Evolutionary conservation across 495 filamentous ascomycete species (phyloP).

Genomic region (Aspergillus homomorphus): DNA sequence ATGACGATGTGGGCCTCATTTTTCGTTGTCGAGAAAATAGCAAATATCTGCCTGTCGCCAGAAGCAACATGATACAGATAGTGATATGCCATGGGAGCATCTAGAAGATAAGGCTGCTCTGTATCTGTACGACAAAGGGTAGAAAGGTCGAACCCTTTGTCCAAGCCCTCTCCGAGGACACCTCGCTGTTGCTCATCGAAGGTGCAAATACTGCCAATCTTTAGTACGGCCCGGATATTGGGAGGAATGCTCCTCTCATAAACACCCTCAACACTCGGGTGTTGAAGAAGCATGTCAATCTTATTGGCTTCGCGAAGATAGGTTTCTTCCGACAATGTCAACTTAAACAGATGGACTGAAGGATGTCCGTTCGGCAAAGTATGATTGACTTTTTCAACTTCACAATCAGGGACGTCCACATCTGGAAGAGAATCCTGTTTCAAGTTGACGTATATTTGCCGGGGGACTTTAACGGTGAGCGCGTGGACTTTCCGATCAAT

Average conservation of each 20-base stretch:
- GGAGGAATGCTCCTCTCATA: conserved; percentile 92
- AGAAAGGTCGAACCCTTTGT: conserved; percentile 88
- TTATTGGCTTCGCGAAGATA: conserved; percentile 82
- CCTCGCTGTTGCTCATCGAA: conserved; percentile 89
- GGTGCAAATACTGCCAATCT: conserved; percentile 89
- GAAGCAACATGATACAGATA: conserved; percentile 90
- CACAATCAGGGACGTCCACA: conserved; percentile 81
- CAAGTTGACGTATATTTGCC: conserved; percentile 87
- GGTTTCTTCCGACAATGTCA: conserved; percentile 82
- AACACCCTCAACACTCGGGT: conserved; percentile 92
- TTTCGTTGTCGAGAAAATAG: conserved; percentile 79
- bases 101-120: conserved; percentile 67
- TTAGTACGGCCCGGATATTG: conserved; percentile 76
- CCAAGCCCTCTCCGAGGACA: conserved; percentile 87
- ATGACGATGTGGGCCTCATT: conserved; percentile 82
- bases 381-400: conserved; percentile 86
- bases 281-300: conserved; percentile 77
- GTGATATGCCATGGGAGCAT: conserved; percentile 69
- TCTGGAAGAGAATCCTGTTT: conserved; percentile 83
- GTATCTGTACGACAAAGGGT: conserved; percentile 63
- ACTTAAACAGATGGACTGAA: conserved; percentile 89
- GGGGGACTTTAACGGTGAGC: conserved; percentile 83
- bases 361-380: conserved; percentile 93
- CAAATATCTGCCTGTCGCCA: conserved; percentile 90
- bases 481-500: conserved; percentile 89